Evolutionary conservation across 2,329 filamentous ascomycete genomes (phyloP), one percentile per base, ranked within the genome.

Genomic region (Fusarium keratoplasticum): DNA sequence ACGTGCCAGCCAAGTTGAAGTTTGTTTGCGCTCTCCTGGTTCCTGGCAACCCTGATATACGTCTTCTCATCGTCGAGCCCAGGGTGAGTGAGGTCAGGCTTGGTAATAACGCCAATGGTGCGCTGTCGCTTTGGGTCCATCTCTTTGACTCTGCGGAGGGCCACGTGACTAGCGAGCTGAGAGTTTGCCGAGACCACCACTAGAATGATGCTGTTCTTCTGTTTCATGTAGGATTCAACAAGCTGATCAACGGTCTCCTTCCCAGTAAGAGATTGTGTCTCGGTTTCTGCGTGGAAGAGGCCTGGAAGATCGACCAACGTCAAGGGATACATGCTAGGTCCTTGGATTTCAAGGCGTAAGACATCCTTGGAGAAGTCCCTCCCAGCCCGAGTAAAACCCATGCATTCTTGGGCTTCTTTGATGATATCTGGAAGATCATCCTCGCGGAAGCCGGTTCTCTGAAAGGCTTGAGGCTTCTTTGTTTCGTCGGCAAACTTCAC

Each of bases 131-230:
- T 72, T 1, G 81, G 80, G 70, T 90, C 88, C 33, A 86, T 76
- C 16, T 81, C 74, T 20, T 82, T 81, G 4, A 83, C 85, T 14
- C 85, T 81, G 0, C 84, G 79, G 0, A 90, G 78, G 6, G 92
- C 85, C 6, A 81, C 80, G 64, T 92, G 90, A 44, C 86, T 86
- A 13, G 86, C 85, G 33, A 86, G 84, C 47, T 90, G 85, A 16
- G 82, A 81, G 38, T 83, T 86, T 1, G 88, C 88, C 0, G 85
- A 83, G 2, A 90, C 80, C 0, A 90, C 84, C 0, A 88, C 87
- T 0, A 92, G 80, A 2, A 92, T 89, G 63, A 93, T 89, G 74
- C 86, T 92, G n/a, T 89, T 85, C 14, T 82, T 77, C 31, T 87
- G 84, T n/a, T 76, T 75, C 84, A 93, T 90, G 73, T 93, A 93